These are phyloP conservation scores for Monilinia vaccinii-corymbosi DNA, from an alignment of 2,329 filamentous ascomycete genomes.

Conservation along the genomic window DNA sequence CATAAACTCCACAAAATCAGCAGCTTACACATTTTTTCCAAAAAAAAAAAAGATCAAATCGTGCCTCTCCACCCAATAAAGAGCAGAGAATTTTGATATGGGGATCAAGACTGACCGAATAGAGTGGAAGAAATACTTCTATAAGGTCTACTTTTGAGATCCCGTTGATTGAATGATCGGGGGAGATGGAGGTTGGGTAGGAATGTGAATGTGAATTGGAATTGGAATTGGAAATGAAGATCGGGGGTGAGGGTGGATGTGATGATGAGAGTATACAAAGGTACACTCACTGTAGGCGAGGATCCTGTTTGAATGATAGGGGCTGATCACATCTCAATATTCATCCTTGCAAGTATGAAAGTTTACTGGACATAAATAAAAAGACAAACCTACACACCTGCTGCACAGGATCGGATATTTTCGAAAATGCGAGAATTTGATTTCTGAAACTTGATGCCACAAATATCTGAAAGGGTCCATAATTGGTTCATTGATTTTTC, in stretches of 20 bases:
- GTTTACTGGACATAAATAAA: background rate
- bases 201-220: background rate
- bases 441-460: background rate
- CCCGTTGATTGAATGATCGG: background rate
- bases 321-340: background rate
- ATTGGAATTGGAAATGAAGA: background rate
- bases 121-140: constrained; percentile 7
- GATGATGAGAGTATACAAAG: background rate
- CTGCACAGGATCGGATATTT: background rate
- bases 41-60: background rate
- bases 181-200: background rate
- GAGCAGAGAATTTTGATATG: background rate
- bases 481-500: constrained; percentile 4
- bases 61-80: background rate
- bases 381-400: background rate
- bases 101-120: constrained; percentile 7
- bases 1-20: background rate
- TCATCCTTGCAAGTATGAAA: background rate
- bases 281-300: background rate
- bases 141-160: constrained; percentile 8
- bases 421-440: background rate
- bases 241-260: background rate
- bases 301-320: background rate
- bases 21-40: background rate
- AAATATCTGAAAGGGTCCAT: background rate